Conservation (phyloP, 1,139 yeast species). For the Yamadazyma diddensiae region DNA sequence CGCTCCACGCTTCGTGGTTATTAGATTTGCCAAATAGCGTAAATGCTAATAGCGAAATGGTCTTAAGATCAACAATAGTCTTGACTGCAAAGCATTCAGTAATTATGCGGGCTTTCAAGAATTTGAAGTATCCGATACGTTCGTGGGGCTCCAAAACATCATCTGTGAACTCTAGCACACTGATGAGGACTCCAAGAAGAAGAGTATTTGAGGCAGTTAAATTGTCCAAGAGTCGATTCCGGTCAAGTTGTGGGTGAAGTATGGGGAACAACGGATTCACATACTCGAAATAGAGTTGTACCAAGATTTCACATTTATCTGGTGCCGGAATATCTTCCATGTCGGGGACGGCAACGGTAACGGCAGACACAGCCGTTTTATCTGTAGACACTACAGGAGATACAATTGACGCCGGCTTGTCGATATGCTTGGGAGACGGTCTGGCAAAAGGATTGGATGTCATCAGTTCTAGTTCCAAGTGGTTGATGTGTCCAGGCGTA, state of each 20-base stretch:
- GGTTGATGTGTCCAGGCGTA: not conserved
- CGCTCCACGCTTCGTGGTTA: constrained; percentile 26
- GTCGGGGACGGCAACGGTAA: not conserved
- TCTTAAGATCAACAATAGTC: constrained; percentile 19
- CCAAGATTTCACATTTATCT: constrained; percentile 10
- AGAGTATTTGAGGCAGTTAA: constrained; percentile 8
- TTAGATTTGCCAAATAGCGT: constrained; percentile 23
- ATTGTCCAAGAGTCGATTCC: constrained; percentile 6
- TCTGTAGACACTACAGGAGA: not conserved
- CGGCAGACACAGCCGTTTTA: not conserved
- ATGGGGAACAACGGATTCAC: constrained; percentile 17
- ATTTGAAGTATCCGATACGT: constrained; percentile 7
- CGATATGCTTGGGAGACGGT: not conserved
- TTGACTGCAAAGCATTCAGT: constrained; percentile 21
- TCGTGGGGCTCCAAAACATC: constrained; percentile 7
- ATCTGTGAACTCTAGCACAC: constrained; percentile 8
- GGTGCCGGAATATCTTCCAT: constrained; percentile 9
- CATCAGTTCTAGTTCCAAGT: not conserved
- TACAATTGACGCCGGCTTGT: not conserved
- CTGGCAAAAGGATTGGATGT: constrained; percentile 1
- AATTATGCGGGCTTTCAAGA: constrained; percentile 16
- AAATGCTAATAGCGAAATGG: constrained; percentile 24
- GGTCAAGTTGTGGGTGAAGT: constrained; percentile 11
- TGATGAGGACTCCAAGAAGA: constrained; percentile 12
- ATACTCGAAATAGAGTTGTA: constrained; percentile 14